A percentile compares a stretch with the other conserved stretches of the same genome.
phyloP scores from a whole-genome alignment of 495 filamentous ascomycete species.

The Talaromyces nanjingensis region DNA sequence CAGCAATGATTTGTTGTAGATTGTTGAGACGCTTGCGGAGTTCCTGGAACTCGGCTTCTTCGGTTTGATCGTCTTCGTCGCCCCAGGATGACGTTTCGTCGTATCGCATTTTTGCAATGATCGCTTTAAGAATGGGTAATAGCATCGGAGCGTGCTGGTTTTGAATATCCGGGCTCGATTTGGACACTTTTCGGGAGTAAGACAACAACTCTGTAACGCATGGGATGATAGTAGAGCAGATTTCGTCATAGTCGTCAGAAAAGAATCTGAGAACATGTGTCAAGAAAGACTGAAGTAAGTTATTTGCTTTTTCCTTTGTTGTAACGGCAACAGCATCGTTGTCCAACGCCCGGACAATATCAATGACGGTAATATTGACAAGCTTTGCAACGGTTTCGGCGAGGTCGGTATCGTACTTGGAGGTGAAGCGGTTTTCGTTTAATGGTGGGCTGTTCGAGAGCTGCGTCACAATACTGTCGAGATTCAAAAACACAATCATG shows the following conservation, averaged over 20 bases:
- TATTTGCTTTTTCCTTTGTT: constrained; percentile 56
- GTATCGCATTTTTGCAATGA: constrained; percentile 91
- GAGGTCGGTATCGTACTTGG: constrained; percentile 86
- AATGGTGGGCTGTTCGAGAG: constrained; percentile 75
- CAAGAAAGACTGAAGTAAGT: constrained; percentile 71
- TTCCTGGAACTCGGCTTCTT: constrained; percentile 98
- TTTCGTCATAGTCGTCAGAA: constrained; percentile 94
- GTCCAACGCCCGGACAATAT: constrained; percentile 75
- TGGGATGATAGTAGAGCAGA: constrained; percentile 89
- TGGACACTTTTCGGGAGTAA: constrained; percentile 73
- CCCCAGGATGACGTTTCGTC: constrained; percentile 94
- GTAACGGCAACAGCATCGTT: constrained; percentile 48
- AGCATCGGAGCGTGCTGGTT: constrained; percentile 69
- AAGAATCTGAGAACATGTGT: constrained; percentile 87
- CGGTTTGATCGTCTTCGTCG: constrained; percentile 86
- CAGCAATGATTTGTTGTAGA: constrained; percentile 83
- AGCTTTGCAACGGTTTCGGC: constrained; percentile 92
- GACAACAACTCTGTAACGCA: constrained; percentile 84
- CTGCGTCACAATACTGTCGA: constrained; percentile 72
- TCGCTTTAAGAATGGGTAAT: constrained; percentile 78
- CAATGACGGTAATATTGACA: constrained; percentile 80
- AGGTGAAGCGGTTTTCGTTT: constrained; percentile 66
- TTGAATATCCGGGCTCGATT: constrained; percentile 50
- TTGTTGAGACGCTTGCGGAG: constrained; percentile 81
- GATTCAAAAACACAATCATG: constrained; percentile 84